Percentiles rank a stretch among this genome's conserved stretches.
Conservation (phyloP, 1,284 basidiomycete species). For the Ceratobasidium sp. region DNA sequence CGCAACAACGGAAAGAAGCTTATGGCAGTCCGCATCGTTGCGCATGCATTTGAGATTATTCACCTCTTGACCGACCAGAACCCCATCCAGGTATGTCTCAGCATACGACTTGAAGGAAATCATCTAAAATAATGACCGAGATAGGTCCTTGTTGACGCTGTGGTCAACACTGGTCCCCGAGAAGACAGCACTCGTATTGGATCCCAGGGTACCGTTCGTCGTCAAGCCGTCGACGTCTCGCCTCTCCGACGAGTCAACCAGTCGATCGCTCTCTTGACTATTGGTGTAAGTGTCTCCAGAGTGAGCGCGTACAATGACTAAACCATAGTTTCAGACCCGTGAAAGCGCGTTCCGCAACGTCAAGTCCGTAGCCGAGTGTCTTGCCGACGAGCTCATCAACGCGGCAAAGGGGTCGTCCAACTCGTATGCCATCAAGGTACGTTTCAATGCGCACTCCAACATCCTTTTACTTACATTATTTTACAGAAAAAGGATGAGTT, state of each 20-base stretch:
- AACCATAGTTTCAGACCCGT: conserved; percentile 75
- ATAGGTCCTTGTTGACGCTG: conserved; percentile 93
- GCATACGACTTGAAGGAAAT: neutral
- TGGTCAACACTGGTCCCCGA: conserved; percentile 99
- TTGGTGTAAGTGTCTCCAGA: conserved; percentile 75
- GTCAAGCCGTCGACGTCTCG: conserved; percentile 99
- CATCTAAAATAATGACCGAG: neutral
- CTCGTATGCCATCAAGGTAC: conserved; percentile 98
- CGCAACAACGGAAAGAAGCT: conserved; percentile 99
- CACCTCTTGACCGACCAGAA: conserved; percentile 99
- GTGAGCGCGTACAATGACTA: conserved; percentile 33
- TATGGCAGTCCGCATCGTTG: conserved; percentile 98
- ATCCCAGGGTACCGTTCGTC: conserved; percentile 99
- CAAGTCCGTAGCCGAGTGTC: conserved; percentile 98
- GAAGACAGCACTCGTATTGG: conserved; percentile 99
- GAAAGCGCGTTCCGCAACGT: conserved; percentile 99
- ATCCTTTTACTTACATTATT: neutral
- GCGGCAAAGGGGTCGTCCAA: conserved; percentile 99
- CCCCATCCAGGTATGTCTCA: conserved; percentile 88
- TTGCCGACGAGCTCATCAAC: conserved; percentile 99
- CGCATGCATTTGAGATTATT: conserved; percentile 99
- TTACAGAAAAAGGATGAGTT: conserved; percentile 92
- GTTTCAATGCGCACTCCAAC: conserved; percentile 49
- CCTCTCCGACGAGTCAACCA: conserved; percentile 99
- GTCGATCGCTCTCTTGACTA: conserved; percentile 94